Conservation (phyloP, 2,329 filamentous ascomycete species). For the Zymoseptoria crescenta region DNA sequence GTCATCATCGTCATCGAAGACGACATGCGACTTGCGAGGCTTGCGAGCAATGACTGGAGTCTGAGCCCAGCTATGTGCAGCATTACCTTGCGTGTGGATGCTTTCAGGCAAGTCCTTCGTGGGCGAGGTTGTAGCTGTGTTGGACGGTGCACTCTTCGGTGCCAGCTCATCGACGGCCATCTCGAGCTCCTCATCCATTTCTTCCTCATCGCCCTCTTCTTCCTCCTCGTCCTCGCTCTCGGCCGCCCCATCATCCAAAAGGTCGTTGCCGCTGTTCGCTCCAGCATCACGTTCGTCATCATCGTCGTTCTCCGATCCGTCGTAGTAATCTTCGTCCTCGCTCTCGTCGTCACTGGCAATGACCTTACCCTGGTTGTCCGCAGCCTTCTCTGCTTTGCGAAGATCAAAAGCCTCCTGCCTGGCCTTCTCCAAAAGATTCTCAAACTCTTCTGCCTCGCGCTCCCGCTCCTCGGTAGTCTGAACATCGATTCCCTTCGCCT, state of each 20-base stretch:
- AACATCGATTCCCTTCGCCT: slow-evolving; percentile 69
- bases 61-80: not conserved
- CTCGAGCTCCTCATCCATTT: slow-evolving; percentile 17
- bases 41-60: slow-evolving; percentile 15
- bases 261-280: slow-evolving; percentile 6
- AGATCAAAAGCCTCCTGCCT: slow-evolving; percentile 72
- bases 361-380: slow-evolving; percentile 32
- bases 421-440: slow-evolving; percentile 80
- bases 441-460: slow-evolving; percentile 71
- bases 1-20: slow-evolving; percentile 32
- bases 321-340: slow-evolving; percentile 42
- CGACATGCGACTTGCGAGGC: slow-evolving; percentile 25
- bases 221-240: slow-evolving; percentile 29
- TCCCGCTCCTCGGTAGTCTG: slow-evolving; percentile 83
- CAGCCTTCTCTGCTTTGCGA: slow-evolving; percentile 64
- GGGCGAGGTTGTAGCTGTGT: not conserved
- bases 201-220: slow-evolving; percentile 39
- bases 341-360: slow-evolving; percentile 49
- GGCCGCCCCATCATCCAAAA: slow-evolving; percentile 13
- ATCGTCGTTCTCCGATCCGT: slow-evolving; percentile 14
- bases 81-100: not conserved
- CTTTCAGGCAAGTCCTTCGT: not conserved
- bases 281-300: slow-evolving; percentile 4
- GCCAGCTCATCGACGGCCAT: slow-evolving; percentile 19
- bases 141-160: not conserved